phyloP scores from a whole-genome alignment of 495 filamentous ascomycete genomes.

The Thermochaetoides thermophila region DNA sequence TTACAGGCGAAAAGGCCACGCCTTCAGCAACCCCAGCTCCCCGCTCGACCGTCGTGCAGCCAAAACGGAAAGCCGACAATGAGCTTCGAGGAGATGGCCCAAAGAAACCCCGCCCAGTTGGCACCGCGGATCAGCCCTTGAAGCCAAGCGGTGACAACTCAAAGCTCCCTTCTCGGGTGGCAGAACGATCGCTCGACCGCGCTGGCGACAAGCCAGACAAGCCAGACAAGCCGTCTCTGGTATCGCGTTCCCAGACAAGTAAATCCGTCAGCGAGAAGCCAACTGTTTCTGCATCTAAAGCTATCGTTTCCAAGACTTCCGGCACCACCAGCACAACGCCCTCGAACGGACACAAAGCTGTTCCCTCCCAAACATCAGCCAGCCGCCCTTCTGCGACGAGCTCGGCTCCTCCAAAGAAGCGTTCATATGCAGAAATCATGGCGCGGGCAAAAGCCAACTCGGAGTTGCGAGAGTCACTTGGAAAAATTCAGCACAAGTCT shows the following conservation, averaged over 20 bases:
- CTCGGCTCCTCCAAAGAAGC: constrained; percentile 41
- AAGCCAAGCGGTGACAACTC: constrained; percentile 7
- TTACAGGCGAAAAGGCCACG: constrained; percentile 31
- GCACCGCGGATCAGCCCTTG: constrained; percentile 5
- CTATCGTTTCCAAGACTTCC: too few relatives aligned
- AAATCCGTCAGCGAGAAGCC: constrained; percentile 3
- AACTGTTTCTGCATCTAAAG: not conserved
- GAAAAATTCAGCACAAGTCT: constrained; percentile 42
- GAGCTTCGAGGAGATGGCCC: constrained; percentile 13
- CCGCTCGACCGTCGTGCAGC: constrained; percentile 10
- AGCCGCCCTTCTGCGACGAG: constrained; percentile 10
- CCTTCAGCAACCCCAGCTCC: constrained; percentile 18
- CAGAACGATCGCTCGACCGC: constrained; percentile 1
- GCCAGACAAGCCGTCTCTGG: too few relatives aligned
- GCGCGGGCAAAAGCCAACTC: constrained; percentile 44
- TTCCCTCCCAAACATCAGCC: constrained; percentile 7
- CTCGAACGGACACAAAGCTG: constrained; percentile 4
- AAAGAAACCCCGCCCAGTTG: constrained; percentile 6
- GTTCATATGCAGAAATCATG: constrained; percentile 55
- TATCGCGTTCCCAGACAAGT: constrained; percentile 1
- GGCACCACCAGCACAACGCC: not conserved
- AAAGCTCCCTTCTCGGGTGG: constrained; percentile 8
- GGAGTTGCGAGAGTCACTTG: constrained; percentile 29
- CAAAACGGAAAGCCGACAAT: constrained; percentile 40
- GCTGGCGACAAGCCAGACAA: not conserved